These are phyloP conservation scores for Leavenworthia alabamica DNA, from an alignment of 345 rosid genomes.

Conservation along the genomic window DNA sequence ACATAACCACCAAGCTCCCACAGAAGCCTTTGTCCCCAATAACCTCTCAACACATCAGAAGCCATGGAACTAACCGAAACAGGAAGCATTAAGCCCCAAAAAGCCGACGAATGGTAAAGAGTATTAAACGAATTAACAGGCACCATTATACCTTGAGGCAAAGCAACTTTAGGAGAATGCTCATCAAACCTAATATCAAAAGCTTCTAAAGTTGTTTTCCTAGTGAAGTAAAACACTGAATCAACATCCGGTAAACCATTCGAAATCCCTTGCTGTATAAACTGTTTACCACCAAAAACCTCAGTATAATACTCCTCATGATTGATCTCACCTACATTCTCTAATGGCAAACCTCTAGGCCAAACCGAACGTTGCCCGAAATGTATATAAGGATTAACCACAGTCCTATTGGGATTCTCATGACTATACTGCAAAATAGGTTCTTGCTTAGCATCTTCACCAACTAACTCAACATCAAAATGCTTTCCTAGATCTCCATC, in stretches of 20 bases:
- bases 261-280: constrained; percentile 91
- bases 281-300: constrained; percentile 93
- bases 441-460: constrained; percentile 82
- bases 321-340: constrained; percentile 79
- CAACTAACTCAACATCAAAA: constrained; percentile 85
- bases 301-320: constrained; percentile 92
- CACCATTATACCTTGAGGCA: constrained; percentile 94
- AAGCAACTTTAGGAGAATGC: constrained; percentile 80
- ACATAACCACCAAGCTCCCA: constrained; percentile 99
- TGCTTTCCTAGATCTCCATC: constrained; percentile 75
- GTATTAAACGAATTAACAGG: constrained; percentile 93
- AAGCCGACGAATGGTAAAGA: constrained; percentile 81
- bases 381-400: constrained; percentile 88
- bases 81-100: constrained; percentile 99
- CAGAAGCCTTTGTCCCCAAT: constrained; percentile 93
- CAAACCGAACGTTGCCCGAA: constrained; percentile 97
- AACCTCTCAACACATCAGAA: constrained; percentile 94
- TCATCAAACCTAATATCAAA: constrained; percentile 94
- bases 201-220: constrained; percentile 68
- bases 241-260: constrained; percentile 98
- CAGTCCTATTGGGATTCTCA: constrained; percentile 64
- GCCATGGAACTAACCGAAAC: constrained; percentile 97
- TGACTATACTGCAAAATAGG: constrained; percentile 82
- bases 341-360: constrained; percentile 98
- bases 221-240: constrained; percentile 91